Conservation (phyloP, 441 rosid genomes). For the Flueggea neowawraea region DNA sequence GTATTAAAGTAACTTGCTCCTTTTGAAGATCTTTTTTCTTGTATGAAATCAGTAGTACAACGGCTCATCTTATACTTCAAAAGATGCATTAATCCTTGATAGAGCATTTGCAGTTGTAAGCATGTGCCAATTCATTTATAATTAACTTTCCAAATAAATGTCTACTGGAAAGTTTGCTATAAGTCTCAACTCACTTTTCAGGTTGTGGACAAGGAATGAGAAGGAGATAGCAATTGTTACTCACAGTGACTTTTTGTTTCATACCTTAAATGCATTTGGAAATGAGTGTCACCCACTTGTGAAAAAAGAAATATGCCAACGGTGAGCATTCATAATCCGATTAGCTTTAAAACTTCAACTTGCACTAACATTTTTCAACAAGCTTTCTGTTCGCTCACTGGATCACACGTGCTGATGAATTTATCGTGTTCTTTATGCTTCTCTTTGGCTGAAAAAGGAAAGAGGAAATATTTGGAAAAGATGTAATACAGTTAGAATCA, state of each 20-base stretch:
- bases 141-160: no score
- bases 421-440: not conserved
- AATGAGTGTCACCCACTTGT: conserved; percentile 75
- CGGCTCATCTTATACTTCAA: not conserved
- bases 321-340: conserved; percentile 36
- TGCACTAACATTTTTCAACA: no score
- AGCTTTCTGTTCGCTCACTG: no score
- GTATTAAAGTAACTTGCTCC: not conserved
- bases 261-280: conserved; percentile 65
- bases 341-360: not conserved
- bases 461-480: not conserved
- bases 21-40: not conserved
- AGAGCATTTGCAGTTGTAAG: no score
- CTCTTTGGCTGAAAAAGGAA: not conserved
- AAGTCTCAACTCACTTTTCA: conserved; percentile 25
- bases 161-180: no score
- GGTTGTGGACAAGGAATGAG: conserved; percentile 98
- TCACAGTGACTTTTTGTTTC: conserved; percentile 91
- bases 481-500: not conserved
- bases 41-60: not conserved
- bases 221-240: conserved; percentile 98
- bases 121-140: no score
- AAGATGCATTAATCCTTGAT: no score
- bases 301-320: conserved; percentile 70
- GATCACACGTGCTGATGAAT: no score